Conservation (phyloP, 1,139 yeast species). For the Zygosaccharomyces sapae region DNA sequence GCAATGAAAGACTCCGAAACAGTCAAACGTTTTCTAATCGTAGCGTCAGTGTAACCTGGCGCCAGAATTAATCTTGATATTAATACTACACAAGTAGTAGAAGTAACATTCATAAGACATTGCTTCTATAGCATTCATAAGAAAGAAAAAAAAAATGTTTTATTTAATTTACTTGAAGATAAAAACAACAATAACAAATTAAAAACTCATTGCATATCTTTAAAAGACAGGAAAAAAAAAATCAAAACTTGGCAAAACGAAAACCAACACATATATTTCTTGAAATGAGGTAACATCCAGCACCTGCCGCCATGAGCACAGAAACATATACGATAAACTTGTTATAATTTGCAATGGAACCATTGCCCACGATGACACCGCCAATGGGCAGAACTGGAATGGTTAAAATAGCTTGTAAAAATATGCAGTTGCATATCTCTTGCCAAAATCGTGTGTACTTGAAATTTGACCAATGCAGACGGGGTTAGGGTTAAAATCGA, state of each 20-base stretch:
- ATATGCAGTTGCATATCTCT: constrained; percentile 47
- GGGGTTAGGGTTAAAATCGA: constrained; percentile 45
- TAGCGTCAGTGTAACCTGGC: not conserved
- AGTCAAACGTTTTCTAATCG: not conserved
- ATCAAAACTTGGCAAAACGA: constrained; percentile 23
- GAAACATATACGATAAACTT: constrained; percentile 30
- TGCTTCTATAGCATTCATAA: too few species aligned
- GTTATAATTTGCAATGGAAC: constrained; percentile 31
- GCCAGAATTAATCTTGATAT: not conserved
- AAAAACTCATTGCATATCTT: too few species aligned
- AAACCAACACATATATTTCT: constrained; percentile 40
- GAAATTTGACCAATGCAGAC: constrained; percentile 49
- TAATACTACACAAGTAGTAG: too few species aligned
- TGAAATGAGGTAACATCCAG: constrained; percentile 32
- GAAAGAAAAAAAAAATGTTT: too few species aligned
- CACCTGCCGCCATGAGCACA: constrained; percentile 29
- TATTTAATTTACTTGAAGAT: too few species aligned
- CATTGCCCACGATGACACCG: constrained; percentile 47
- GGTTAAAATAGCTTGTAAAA: constrained; percentile 43
- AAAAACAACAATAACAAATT: too few species aligned
- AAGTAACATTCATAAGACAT: too few species aligned
- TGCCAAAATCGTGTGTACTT: constrained; percentile 48
- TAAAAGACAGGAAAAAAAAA: not conserved
- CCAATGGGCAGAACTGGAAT: constrained; percentile 48
- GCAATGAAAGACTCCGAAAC: not conserved